phyloP scores from a whole-genome alignment of 768 basidiomycete genomes.

The Boletus pseudo-olivaceus region DNA sequence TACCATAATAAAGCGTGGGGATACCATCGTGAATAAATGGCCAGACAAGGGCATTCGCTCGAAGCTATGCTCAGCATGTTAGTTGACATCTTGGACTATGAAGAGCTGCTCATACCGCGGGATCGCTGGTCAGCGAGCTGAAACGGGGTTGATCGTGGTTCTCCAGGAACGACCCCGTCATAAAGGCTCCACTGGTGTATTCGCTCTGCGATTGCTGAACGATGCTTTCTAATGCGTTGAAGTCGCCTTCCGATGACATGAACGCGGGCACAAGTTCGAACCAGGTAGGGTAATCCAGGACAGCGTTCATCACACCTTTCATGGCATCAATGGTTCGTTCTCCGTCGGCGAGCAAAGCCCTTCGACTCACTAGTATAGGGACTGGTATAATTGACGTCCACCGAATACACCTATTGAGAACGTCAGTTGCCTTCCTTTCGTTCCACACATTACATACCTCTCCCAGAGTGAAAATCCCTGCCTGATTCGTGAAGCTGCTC shows the following conservation, averaged over 20 bases:
- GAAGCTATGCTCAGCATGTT: constrained; percentile 28
- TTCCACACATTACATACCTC: constrained; percentile 36
- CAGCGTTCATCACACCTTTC: constrained; percentile 40
- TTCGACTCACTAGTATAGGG: constrained; percentile 39
- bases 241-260: constrained; percentile 29
- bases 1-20: constrained; percentile 50
- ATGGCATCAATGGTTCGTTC: not conserved
- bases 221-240: constrained; percentile 28
- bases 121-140: constrained; percentile 39
- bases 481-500: constrained; percentile 45
- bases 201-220: constrained; percentile 31
- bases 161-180: constrained; percentile 48
- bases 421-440: constrained; percentile 20
- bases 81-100: not conserved
- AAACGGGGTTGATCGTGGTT: constrained; percentile 56
- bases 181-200: constrained; percentile 40
- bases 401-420: constrained; percentile 36
- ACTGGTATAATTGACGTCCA: constrained; percentile 38
- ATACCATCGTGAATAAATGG: constrained; percentile 50
- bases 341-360: not conserved
- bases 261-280: constrained; percentile 43
- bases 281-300: constrained; percentile 51
- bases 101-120: constrained; percentile 30
- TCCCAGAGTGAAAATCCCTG: constrained; percentile 53
- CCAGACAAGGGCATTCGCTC: constrained; percentile 48